Evolutionary conservation across 2,329 filamentous ascomycete genomes (phyloP).

Genomic region (Cladosporium sp.): DNA sequence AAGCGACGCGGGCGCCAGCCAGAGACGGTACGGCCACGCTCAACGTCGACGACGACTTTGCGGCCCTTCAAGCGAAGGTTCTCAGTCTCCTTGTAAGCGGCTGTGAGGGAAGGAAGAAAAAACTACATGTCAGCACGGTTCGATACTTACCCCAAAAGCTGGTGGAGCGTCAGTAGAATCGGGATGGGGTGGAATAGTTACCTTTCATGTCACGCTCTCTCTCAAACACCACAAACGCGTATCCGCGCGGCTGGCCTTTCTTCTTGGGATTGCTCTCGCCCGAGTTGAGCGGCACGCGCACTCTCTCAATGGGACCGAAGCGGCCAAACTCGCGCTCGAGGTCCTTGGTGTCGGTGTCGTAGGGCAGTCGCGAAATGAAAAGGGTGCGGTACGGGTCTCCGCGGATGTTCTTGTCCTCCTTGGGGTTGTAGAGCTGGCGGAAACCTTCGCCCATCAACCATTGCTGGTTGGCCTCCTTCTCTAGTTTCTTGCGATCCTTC

Average conservation of each 20-base stretch:
- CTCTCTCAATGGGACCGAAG: constrained; percentile 89
- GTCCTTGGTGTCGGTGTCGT: constrained; percentile 83
- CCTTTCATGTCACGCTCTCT: constrained; percentile 99
- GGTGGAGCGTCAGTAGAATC: constrained; percentile 8
- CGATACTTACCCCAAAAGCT: constrained; percentile 25
- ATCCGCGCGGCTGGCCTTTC: constrained; percentile 71
- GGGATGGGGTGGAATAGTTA: constrained; percentile 46
- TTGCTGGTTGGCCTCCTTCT: constrained; percentile 69
- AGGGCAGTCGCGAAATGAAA: constrained; percentile 85
- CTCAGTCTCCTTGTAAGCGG: constrained; percentile 85
- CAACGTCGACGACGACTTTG: constrained; percentile 89
- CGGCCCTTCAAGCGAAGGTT: constrained; percentile 90
- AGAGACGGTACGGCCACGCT: constrained; percentile 89
- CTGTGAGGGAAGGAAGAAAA: constrained; percentile 49
- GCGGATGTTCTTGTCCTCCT: constrained; percentile 80
- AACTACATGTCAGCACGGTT: constrained; percentile 44
- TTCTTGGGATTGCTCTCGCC: constrained; percentile 68
- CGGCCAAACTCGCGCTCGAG: constrained; percentile 90
- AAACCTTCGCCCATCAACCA: constrained; percentile 61
- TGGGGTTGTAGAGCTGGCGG: constrained; percentile 68
- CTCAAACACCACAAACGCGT: constrained; percentile 96
- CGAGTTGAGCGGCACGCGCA: constrained; percentile 69
- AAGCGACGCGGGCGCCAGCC: constrained; percentile 90
- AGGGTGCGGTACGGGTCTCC: constrained; percentile 95
- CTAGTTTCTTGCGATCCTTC: constrained; percentile 75